Percentiles rank a stretch among this genome's conserved stretches.
These are phyloP conservation scores for Cymbopogon citratus DNA, from an alignment of 176 grass and related monocot genomes.

Conservation along the genomic window DNA sequence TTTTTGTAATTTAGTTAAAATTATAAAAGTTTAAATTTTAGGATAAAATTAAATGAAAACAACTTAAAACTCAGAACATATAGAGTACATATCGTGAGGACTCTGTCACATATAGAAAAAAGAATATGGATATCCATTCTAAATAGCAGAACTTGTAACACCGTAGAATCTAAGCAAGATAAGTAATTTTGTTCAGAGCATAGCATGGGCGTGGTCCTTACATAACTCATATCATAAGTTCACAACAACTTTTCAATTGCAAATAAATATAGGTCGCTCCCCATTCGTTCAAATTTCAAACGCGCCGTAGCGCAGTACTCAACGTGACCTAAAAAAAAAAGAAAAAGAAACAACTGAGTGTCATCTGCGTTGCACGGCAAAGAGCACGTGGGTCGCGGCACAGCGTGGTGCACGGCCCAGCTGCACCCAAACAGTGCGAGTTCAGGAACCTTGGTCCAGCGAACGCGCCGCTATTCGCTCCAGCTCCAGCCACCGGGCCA, in stretches of 20 bases:
- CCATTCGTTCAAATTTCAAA: conserved; percentile 19
- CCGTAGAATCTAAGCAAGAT: background rate
- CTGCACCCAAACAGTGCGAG: background rate
- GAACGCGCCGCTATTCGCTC: conserved; percentile 18
- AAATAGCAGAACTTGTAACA: background rate
- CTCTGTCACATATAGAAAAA: too few relatives aligned
- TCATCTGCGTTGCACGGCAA: too few relatives aligned
- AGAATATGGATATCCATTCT: background rate
- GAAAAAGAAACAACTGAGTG: too few relatives aligned
- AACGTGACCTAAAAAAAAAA: too few relatives aligned
- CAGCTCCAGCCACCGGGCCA: background rate
- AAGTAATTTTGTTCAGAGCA: background rate
- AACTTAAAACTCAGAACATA: too few relatives aligned
- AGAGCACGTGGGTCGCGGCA: background rate
- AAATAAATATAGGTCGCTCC: background rate
- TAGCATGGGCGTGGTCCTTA: background rate
- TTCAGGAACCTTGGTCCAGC: background rate
- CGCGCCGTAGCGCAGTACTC: background rate
- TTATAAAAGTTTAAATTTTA: too few relatives aligned
- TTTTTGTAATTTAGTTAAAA: too few relatives aligned
- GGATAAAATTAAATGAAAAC: too few relatives aligned
- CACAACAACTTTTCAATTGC: background rate
- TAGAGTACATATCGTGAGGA: too few relatives aligned
- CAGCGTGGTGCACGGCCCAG: background rate
- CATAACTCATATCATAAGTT: background rate